Base-by-base conservation (phyloP, 1,139 yeast genomes). In the Wickerhamomyces sp. region DNA sequence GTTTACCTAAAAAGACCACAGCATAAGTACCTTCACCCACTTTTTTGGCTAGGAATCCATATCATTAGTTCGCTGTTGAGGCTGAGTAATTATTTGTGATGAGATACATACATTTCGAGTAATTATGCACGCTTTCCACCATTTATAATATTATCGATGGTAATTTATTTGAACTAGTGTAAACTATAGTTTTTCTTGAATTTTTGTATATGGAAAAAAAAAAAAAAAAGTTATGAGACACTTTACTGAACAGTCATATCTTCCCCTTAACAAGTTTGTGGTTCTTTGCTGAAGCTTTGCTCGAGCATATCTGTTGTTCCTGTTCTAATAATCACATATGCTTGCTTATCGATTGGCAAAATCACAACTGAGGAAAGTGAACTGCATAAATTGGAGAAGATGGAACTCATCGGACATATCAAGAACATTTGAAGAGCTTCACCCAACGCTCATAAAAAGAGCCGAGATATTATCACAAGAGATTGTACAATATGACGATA, bases 11-110 rank as follows among this genome's bases (percentile, higher is more conserved):
- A 56, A 85, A 92, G 3, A 94, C 99, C 43, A 90, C 95, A 34
- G 98, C 99, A 69, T 92, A 94, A 1, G 99, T 94, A 64, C 99
- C 99, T 66, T 94, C 99, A 58, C 98, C 98, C 21, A 92, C 97
- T 60, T 90, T 90, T 51, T 76, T 78, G 10, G 52, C 52, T 43
- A 15, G n/a, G n/a, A n/a, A n/a, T n/a, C n/a, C n/a, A n/a, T n/a
- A n/a, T n/a, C n/a, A n/a, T n/a, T n/a, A n/a, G n/a, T n/a, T n/a
- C n/a, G n/a, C n/a, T n/a, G n/a, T n/a, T n/a, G n/a, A n/a, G n/a
- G n/a, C n/a, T n/a, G n/a, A n/a, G n/a, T n/a, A n/a, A n/a, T n/a
- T n/a, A n/a, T n/a, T n/a, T n/a, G n/a, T n/a, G n/a, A n/a, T n/a
- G n/a, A n/a, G n/a, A n/a, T n/a, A 36, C 39, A 5, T 19, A 37